A percentile compares a stretch with the other conserved stretches of the same genome.
These are phyloP conservation scores for Drechslerella stenobrocha DNA, from an alignment of 2,329 filamentous ascomycete genomes.

Conservation along the genomic window DNA sequence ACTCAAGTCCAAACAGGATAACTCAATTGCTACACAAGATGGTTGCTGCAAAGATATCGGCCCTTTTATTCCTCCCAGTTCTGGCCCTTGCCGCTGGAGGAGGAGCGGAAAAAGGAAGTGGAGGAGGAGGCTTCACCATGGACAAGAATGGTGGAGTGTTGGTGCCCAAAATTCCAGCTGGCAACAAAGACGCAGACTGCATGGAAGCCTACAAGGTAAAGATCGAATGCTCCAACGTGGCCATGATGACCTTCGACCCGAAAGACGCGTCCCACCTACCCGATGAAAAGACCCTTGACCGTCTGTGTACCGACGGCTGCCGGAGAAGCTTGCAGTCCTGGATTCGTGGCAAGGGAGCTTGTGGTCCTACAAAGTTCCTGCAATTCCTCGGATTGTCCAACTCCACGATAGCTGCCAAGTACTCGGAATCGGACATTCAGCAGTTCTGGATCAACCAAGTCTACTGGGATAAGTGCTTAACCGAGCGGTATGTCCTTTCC, in stretches of 20 bases:
- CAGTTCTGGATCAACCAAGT: conserved; percentile 32
- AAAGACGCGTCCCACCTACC: conserved; percentile 13
- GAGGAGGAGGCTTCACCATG: conserved; percentile 13
- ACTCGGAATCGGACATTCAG: conserved; percentile 25
- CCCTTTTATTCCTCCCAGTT: conserved; percentile 22
- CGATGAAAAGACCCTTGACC: conserved; percentile 9
- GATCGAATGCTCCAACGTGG: conserved; percentile 14
- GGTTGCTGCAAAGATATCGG: conserved; percentile 16
- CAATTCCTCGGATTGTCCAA: conserved; percentile 21
- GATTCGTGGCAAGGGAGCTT: conserved; percentile 20
- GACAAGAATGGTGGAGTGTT: conserved; percentile 16
- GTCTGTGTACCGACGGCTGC: conserved; percentile 22
- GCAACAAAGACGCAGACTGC: conserved; percentile 18
- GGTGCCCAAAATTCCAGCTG: conserved; percentile 13
- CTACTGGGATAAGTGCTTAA: conserved; percentile 40
- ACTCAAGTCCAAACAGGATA: neutral
- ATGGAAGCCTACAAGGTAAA: conserved; percentile 11
- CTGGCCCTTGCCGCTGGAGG: conserved; percentile 9
- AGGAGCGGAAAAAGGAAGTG: neutral
- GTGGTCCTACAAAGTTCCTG: conserved; percentile 13
- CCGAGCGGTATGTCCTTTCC: conserved; percentile 22
- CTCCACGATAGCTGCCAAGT: conserved; percentile 12
- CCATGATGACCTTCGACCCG: conserved; percentile 16
- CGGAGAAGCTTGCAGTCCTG: conserved; percentile 24
- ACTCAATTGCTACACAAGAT: conserved; percentile 4